A percentile compares a stretch with the other conserved stretches of the same genome.
Evolutionary conservation across 2,329 filamentous ascomycete species (phyloP).

Genomic region (Metarhizium brunneum): DNA sequence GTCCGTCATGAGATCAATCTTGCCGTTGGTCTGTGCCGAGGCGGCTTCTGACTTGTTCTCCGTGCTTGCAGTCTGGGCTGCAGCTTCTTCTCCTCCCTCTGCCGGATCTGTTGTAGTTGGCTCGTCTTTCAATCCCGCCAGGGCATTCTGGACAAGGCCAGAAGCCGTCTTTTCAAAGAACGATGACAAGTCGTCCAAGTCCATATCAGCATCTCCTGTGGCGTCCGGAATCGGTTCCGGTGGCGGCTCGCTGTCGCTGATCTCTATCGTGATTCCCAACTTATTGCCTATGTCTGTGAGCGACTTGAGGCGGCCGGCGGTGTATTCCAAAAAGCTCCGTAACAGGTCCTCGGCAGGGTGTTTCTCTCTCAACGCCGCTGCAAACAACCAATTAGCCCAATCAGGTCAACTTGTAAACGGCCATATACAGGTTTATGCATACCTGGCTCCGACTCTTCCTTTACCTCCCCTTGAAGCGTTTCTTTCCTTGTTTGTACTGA

Average conservation of each 20-base stretch:
- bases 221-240: constrained; percentile 16
- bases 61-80: constrained; percentile 15
- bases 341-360: constrained; percentile 32
- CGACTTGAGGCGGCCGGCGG: constrained; percentile 23
- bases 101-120: constrained; percentile 6
- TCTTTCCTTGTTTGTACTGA: constrained; percentile 24
- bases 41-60: constrained; percentile 14
- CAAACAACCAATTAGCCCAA: background rate
- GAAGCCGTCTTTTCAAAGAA: constrained; percentile 33
- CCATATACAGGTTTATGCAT: background rate
- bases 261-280: constrained; percentile 25
- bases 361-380: constrained; percentile 24
- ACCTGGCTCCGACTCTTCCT: constrained; percentile 12
- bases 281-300: constrained; percentile 23
- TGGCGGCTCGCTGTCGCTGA: constrained; percentile 17
- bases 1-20: constrained; percentile 26
- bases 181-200: constrained; percentile 31
- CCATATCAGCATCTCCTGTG: constrained; percentile 21
- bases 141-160: constrained; percentile 29
- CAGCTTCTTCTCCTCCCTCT: constrained; percentile 16
- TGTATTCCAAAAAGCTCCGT: constrained; percentile 22
- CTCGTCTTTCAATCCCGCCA: constrained; percentile 27
- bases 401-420: constrained; percentile 4
- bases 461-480: constrained; percentile 20
- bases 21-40: constrained; percentile 18